Conservation (phyloP, 2,329 filamentous ascomycete genomes). For the Sclerotiophoma versabilis region DNA sequence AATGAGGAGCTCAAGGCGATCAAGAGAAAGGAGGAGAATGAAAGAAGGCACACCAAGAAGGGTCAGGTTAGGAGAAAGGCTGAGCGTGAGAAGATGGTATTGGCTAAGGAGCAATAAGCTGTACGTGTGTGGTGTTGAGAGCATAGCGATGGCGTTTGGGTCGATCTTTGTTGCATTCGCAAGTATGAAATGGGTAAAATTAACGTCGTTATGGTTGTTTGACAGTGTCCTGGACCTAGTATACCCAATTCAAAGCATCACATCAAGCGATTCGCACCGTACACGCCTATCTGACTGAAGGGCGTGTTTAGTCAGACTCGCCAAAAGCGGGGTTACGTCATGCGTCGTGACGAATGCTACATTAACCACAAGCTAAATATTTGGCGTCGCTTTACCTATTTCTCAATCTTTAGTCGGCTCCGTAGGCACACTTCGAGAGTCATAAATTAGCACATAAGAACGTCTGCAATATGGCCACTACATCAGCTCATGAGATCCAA, state of each 20-base stretch:
- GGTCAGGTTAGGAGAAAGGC: conserved; percentile 74
- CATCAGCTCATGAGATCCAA: conserved; percentile 35
- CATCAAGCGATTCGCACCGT: not conserved
- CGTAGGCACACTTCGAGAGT: not conserved
- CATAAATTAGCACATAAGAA: not conserved
- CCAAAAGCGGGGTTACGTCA: conserved; percentile 10
- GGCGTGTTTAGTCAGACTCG: not conserved
- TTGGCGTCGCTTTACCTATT: too few species aligned
- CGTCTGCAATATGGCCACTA: conserved; percentile 21
- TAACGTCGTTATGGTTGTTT: not conserved
- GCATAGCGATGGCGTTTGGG: conserved; percentile 47
- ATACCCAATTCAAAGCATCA: conserved; percentile 10
- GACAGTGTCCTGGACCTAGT: not conserved
- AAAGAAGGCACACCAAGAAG: conserved; percentile 88
- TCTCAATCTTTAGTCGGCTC: not conserved
- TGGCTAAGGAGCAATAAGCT: conserved; percentile 68
- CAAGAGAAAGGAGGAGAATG: conserved; percentile 92
- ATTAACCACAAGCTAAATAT: not conserved
- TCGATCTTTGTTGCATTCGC: conserved; percentile 10
- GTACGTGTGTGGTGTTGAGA: conserved; percentile 15
- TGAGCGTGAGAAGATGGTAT: conserved; percentile 92
- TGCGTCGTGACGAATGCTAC: conserved; percentile 4
- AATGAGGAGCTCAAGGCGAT: conserved; percentile 83
- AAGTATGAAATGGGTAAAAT: not conserved
- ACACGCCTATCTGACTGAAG: not conserved